These are phyloP conservation scores for Ophiostoma australiae DNA, from an alignment of 2,329 filamentous ascomycete genomes.

Conservation along the genomic window DNA sequence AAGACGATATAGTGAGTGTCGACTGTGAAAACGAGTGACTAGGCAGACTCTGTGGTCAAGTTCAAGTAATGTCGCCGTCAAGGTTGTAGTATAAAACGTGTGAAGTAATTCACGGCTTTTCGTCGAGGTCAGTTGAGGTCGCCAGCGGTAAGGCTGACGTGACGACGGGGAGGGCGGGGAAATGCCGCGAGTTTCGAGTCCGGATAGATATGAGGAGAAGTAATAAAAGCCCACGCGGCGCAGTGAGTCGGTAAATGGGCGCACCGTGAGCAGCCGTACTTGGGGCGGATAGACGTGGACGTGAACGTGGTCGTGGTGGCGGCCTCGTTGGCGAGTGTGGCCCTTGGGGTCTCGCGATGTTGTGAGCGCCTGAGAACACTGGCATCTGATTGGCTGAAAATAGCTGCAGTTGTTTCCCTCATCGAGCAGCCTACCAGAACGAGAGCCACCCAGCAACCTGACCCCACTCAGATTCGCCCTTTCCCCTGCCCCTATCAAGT, in stretches of 20 bases:
- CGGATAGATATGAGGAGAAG: constrained; percentile 4
- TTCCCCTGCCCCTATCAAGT: constrained; percentile 12
- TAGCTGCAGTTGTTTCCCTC: constrained; percentile 20
- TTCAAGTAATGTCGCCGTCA: not conserved
- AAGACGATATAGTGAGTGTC: not conserved
- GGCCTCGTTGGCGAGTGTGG: constrained; percentile 19
- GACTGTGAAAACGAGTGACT: not conserved
- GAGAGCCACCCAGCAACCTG: constrained; percentile 35
- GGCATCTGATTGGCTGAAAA: constrained; percentile 36
- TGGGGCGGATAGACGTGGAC: constrained; percentile 18
- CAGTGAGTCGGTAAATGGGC: not conserved
- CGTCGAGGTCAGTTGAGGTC: not conserved
- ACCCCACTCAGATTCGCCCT: constrained; percentile 24
- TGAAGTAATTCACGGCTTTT: constrained; percentile 8
- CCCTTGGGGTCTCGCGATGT: constrained; percentile 36
- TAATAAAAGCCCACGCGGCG: not conserved
- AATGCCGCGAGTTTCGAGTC: not conserved
- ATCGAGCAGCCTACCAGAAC: constrained; percentile 35
- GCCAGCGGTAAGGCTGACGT: constrained; percentile 9
- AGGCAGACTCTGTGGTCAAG: not conserved
- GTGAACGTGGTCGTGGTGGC: constrained; percentile 21
- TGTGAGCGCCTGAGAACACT: constrained; percentile 35
- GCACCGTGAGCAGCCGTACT: constrained; percentile 3
- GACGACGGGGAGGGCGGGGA: not conserved
- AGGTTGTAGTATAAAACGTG: not conserved